Evolutionary conservation across 1,284 basidiomycete genomes (phyloP), one percentile per base, ranked within the genome.

Genomic region (Ceratobasidium sp.): DNA sequence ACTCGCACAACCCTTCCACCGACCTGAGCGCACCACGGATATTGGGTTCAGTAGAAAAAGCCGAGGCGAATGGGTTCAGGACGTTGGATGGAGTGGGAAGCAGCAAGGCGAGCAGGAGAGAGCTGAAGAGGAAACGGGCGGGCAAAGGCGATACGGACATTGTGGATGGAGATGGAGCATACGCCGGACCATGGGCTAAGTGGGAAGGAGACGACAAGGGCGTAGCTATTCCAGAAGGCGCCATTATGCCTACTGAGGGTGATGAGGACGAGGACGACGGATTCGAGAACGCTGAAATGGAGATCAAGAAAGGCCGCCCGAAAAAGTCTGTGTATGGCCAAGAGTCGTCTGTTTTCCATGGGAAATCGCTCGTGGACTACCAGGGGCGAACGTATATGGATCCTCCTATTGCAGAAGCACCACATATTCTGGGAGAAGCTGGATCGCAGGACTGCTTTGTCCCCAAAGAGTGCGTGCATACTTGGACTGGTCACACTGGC

Each of bases 371-470:
- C 89, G 92, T 93, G 81, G 98, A 99, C 87, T 99, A 99, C 86
- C 97, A 99, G 86, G 98, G 98, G 51, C 90, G 98, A 81, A 99
- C 98, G 67, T 99, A 99, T 87, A 98, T 99, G 94, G 93, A 95
- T 80, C 93, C 98, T 39, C 98, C 98, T 23, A 87, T 92, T 63
- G 88, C 92, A 44, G 93, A 94, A 82, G 94, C 93, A 12, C 93
- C 94, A 82, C 88, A 94, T 87, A 89, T 99, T 75, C 86, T 93
- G 61, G 89, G 90, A 77, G 97, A 98, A 84, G 84, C 93, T 39
- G 94, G 96, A 7, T 91, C 93, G 1, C 95, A 97, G 83, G 95
- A 98, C 80, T 93, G 93, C 80, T 99, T 97, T 84, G 92, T 99
- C 77, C 98, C 98, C 49, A 98, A 99, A 86, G 88, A 90, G 18